Conservation (phyloP, 139 green algal species). For the Ettlia oleoabundans region DNA sequence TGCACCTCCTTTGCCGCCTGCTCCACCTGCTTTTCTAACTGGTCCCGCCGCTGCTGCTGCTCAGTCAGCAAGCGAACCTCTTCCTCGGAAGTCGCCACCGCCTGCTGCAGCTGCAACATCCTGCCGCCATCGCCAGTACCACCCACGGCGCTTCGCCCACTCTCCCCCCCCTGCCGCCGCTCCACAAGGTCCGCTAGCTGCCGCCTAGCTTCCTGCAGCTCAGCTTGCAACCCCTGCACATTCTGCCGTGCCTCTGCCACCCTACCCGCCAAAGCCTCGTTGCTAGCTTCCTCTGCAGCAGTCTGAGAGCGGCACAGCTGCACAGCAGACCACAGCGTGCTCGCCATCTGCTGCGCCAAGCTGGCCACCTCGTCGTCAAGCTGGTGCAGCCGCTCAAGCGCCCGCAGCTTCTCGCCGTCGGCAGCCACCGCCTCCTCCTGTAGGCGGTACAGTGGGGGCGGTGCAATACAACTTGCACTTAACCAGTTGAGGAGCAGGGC, state of each 20-base stretch:
- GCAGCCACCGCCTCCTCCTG: neutral
- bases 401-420: neutral
- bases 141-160: no score
- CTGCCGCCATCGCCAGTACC: no score
- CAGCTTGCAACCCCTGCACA: no score
- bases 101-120: neutral
- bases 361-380: neutral
- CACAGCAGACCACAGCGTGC: neutral
- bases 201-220: no score
- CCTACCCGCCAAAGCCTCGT: no score
- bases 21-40: neutral
- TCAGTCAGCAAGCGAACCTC: neutral
- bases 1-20: neutral
- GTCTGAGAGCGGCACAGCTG: no score
- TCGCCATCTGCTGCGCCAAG: neutral
- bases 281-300: no score
- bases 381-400: neutral
- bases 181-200: no score
- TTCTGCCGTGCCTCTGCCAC: no score
- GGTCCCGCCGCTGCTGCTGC: neutral
- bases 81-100: constrained; percentile 3
- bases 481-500: no score
- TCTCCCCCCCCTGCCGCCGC: no score
- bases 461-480: neutral
- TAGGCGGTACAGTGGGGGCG: neutral